Evolutionary conservation across 768 basidiomycete species (phyloP), one percentile per base, ranked within the genome.

Genomic region (Hypholoma fasciculare): DNA sequence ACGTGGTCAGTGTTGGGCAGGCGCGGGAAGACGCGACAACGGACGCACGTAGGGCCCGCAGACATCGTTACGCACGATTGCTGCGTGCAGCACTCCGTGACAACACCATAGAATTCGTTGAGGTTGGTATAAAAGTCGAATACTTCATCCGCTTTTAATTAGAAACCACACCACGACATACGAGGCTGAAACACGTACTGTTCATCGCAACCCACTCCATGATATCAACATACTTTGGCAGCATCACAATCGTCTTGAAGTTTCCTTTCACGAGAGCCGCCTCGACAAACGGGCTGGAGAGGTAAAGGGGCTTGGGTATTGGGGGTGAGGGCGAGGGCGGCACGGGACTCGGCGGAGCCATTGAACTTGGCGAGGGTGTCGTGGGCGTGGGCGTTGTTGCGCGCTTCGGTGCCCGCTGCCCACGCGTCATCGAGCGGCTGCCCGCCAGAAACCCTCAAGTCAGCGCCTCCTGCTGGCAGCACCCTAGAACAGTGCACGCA

Each of bases 71-170:
- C 87, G 77, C 97, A 98, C 34, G 86, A 84, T 58, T 93, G 85
- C 53, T 88, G 83, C 2, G 94, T 98, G 72, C 96, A 98, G 69
- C 91, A 95, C 72, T 98, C 97, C 26, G 94, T 83, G 56, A 98
- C 84, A 48, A 94, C 89, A 2, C 95, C 95, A 71, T 98, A 98
- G 71, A 98, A 99, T 72, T 94, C 89, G 70, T 98, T 98, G 61
- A 98, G 77, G 71, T 97, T 97, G 66, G 89, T 92, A 74, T 96
- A 98, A 74, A 98, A 97, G 72, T 99, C 97, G 68, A 94, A 98
- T 52, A 99, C 96, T 99, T 55, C 1, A 50, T 20, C 12, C 12
- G 23, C 20, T 20, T 56, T n/a, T 51, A 49, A 55, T 48, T 7
- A 38, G 39, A 38, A 36, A 43, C n/a, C 42, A 19, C 17, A 37